Evolutionary conservation across 2,329 filamentous ascomycete species (phyloP).

Genomic region (Clonostachys rosea): DNA sequence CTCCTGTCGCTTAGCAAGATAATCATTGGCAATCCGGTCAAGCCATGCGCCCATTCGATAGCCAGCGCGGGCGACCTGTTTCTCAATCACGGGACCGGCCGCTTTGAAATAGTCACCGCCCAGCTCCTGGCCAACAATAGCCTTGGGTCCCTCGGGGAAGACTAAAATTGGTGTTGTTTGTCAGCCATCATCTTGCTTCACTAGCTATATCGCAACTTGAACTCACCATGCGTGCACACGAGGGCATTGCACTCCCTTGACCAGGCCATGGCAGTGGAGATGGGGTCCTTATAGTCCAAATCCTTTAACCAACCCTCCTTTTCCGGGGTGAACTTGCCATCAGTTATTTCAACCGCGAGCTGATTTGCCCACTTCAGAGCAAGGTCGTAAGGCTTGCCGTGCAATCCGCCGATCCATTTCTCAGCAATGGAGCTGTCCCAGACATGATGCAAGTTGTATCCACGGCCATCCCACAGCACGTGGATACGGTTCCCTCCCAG

Average conservation of each 20-base stretch:
- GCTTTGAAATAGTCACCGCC: slow-evolving; percentile 58
- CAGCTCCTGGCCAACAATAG: slow-evolving; percentile 55
- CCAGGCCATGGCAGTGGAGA: slow-evolving; percentile 56
- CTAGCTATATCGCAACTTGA: not conserved
- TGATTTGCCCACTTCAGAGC: slow-evolving; percentile 52
- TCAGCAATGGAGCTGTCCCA: slow-evolving; percentile 71
- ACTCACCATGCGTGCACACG: slow-evolving; percentile 57
- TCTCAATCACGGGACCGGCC: slow-evolving; percentile 60
- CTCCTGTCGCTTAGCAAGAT: slow-evolving; percentile 5
- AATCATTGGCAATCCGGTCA: slow-evolving; percentile 51
- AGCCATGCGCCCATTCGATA: slow-evolving; percentile 65
- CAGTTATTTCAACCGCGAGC: slow-evolving; percentile 48
- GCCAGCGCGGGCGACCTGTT: slow-evolving; percentile 64
- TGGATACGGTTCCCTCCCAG: slow-evolving; percentile 65
- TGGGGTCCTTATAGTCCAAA: slow-evolving; percentile 48
- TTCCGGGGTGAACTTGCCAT: slow-evolving; percentile 47
- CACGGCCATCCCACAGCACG: slow-evolving; percentile 53
- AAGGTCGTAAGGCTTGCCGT: slow-evolving; percentile 40
- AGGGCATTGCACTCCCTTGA: slow-evolving; percentile 58
- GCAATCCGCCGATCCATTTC: slow-evolving; percentile 53
- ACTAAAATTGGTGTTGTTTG: slow-evolving; percentile 31
- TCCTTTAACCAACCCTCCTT: slow-evolving; percentile 51
- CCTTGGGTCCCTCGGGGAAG: slow-evolving; percentile 54
- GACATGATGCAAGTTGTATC: slow-evolving; percentile 65
- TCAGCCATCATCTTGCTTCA: slow-evolving; percentile 1